Evolutionary conservation across 768 basidiomycete species (phyloP), one percentile per base, ranked within the genome.

Genomic region (Strobilomyces dryophilus): DNA sequence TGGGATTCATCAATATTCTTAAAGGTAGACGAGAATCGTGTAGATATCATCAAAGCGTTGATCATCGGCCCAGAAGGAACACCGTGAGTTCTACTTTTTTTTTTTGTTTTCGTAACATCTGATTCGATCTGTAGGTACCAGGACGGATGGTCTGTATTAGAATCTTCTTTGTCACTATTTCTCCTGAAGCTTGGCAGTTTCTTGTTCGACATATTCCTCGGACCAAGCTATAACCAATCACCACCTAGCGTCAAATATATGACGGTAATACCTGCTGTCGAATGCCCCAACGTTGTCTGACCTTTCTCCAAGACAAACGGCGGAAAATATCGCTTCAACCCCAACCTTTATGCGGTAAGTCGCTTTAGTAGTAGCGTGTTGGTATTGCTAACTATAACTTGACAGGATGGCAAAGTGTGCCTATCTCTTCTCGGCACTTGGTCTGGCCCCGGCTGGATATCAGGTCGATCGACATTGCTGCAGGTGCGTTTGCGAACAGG

Each of bases 1-100:
- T 97, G 92, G 90, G 84, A 92, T 62, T 95, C 94, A 5, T 95
- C 92, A 1, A 86, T 98, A 58, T 97, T 95, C 73, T 71, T 98
- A 53, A 81, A 89, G 47, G 93, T 95, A 5, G 95, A 98, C 66
- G 95, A 97, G 73, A 85, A 81, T 15, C 83, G 93, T 12, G 91
- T 94, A 14, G 93, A 94, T 65, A 79, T 95, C 44, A 92, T 95
- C 70, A 95, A 95, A 65, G 89, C 88, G n/a, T 70, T 92, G 18
- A 90, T 92, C 56, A 91, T 89, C 20, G 95, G 94, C 1, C 94
- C 94, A 10, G 91, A 94, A 75, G 92, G 89, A 47, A 95, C 94
- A 39, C 94, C 94, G 83, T 95, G 75, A 65, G 86, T 76, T 41
- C 21, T 50, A 8, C 17, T 54, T 18, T 47, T 44, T 41, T 29